Base-by-base conservation (phyloP, 1,284 basidiomycete genomes). In the Bjerkandera adusta region DNA sequence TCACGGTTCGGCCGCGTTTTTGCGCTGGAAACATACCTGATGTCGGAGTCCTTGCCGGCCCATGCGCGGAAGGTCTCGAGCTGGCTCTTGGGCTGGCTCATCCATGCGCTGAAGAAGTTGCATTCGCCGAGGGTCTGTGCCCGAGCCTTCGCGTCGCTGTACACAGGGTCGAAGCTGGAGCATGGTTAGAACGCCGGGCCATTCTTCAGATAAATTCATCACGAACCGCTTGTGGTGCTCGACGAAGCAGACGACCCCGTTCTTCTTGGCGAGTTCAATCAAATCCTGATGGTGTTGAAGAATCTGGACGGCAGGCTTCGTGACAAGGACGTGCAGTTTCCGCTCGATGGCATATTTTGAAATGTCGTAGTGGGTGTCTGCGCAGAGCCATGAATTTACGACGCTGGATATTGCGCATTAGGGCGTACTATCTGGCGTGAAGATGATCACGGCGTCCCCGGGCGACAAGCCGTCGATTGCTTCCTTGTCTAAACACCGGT, bases 41-140 rank as follows among this genome's bases (percentile, higher is more conserved):
- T 94, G 59, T 95, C 92, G 21, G 88, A 91, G 63, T 95, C 92
- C 66, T 86, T 89, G 18, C 93, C 93, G 6, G 92, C 93, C 93
- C 93, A 96, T 15, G 89, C 89, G 51, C 85, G 84, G 81, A 95
- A 96, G 0, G 92, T 95, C 68, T 92, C 89, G 22, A 97, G 76
- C 69, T 97, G 93, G 61, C 81, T 86, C 72, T 97, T 97, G 38
- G 93, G 93, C 65, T 96, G 93, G 59, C 89, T 92, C 93, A 97
- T 97, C 87, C 86, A 89, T 38, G 87, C 85, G 55, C 72, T 87
- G 73, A 89, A 89, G 68, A 93, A 97, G 70, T 93, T 94, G 70
- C 95, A 92, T 64, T 95, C 89, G 36, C 93, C 93, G 39, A 96
- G 75, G 20, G 78, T 71, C 27, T 77, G 77, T 12, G 91, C 84